Conservation (phyloP, 768 basidiomycete genomes). For the Ramaria sp. region DNA sequence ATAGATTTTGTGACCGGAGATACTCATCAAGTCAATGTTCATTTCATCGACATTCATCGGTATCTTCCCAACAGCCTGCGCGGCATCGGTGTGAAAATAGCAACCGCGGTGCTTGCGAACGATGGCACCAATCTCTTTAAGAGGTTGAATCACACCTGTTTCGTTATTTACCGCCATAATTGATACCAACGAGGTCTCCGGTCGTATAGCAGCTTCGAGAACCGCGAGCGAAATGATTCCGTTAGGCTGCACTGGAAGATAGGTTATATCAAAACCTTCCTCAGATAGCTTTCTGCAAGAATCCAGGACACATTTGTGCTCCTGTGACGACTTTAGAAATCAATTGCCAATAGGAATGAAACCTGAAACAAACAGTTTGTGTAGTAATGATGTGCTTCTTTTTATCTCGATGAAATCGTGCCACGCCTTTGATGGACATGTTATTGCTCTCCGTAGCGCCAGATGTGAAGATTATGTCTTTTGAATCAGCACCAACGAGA, state of each 20-base stretch:
- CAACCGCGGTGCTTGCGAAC: constrained; percentile 80
- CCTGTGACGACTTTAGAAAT: constrained; percentile 34
- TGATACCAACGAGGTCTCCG: constrained; percentile 88
- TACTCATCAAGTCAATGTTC: constrained; percentile 92
- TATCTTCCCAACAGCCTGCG: constrained; percentile 90
- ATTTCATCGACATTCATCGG: constrained; percentile 88
- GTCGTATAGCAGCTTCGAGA: constrained; percentile 80
- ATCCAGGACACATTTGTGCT: constrained; percentile 98
- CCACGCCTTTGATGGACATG: constrained; percentile 94
- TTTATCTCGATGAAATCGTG: constrained; percentile 89
- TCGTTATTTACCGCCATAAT: constrained; percentile 99
- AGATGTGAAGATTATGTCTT: constrained; percentile 95
- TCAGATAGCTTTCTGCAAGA: constrained; percentile 92
- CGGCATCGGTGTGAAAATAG: constrained; percentile 95
- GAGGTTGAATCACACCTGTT: constrained; percentile 95
- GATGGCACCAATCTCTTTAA: constrained; percentile 87
- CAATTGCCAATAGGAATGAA: neutral
- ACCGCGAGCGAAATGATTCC: constrained; percentile 71
- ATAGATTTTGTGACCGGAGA: constrained; percentile 96
- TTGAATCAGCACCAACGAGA: constrained; percentile 86
- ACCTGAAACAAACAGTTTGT: constrained; percentile 59
- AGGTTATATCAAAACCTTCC: constrained; percentile 96
- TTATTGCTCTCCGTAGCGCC: constrained; percentile 98
- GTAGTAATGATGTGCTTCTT: constrained; percentile 90
- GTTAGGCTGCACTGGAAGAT: constrained; percentile 85